Base-by-base conservation (phyloP, 352 stramenopile species). In the Phytophthora foliorum region DNA sequence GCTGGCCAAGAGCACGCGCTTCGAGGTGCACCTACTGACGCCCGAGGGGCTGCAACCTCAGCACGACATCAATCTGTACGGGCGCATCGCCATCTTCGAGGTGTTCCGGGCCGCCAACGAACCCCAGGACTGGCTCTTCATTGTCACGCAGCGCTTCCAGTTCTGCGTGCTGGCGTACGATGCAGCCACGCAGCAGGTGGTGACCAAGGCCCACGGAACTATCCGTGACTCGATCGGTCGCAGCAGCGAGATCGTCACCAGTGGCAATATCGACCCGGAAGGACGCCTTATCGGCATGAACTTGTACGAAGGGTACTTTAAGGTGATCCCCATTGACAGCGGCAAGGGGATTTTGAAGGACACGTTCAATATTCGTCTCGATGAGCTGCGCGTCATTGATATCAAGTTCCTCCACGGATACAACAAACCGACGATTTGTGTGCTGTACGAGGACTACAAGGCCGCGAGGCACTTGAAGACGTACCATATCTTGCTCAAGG, bases 331-430 rank as follows among this genome's bases (percentile, higher is more conserved):
- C 44, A 95, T 98, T 63, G 90, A 98, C 65, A 80, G 72, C 41
- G 69, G 72, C 61, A 91, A 89, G 58, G 89, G 90, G 13, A 81
- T 89, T 29, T 77, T 97, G 13, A 86, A 86, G 42, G 89, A 97
- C 38, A 87, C 88, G 38, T 98, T 98, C 75, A 98, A 98, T 73
- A 96, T 98, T 45, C 93, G 91, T 3, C 76, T 98, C 60, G 93
- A 98, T 68, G 94, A 98, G 75, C 74, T 97, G 31, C 82, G 94
- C 42, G 91, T 98, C 49, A 92, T 98, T 57, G 94, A 98, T 67
- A 96, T 98, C 74, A 95, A 97, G 69, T 98, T 98, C 71, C 74
- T 98, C 9, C 79, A 97, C 63, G 93, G 91, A 2, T 94, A 93
- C 71, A 74, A 58, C n/a, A 94, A 94, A 64, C 89, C 90, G 19